phyloP scores from a whole-genome alignment of 306 rosid genomes.

The Sicyos edulis region DNA sequence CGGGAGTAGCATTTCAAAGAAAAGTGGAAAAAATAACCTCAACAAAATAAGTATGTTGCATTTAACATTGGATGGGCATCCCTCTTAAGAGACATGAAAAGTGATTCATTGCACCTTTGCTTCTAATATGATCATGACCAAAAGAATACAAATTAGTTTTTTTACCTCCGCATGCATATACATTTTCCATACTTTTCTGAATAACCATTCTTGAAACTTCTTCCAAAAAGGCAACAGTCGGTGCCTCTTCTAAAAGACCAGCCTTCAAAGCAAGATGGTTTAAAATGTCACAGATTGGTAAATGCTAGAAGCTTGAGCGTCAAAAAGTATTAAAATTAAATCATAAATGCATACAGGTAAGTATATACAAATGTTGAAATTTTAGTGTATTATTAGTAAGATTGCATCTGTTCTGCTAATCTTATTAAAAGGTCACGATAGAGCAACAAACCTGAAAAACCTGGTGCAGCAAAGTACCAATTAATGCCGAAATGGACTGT shows the following conservation, averaged over 20 bases:
- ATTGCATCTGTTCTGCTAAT: neutral
- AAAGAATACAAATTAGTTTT: neutral
- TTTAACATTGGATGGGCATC: neutral
- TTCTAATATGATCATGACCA: neutral
- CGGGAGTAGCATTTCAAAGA: neutral
- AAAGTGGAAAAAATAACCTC: neutral
- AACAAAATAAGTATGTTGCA: neutral
- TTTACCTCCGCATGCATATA: constrained; percentile 93
- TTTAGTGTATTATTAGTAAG: neutral
- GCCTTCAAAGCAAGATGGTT: constrained; percentile 43
- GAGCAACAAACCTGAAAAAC: constrained; percentile 66
- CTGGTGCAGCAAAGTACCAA: constrained; percentile 87
- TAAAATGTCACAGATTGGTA: constrained; percentile 1
- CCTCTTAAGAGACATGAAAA: constrained; percentile 3
- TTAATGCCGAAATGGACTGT: constrained; percentile 63
- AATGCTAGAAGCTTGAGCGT: constrained; percentile 1
- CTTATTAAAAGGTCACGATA: constrained; percentile 14
- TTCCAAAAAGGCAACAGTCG: constrained; percentile 54
- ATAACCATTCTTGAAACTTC: constrained; percentile 53
- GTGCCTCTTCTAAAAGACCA: constrained; percentile 58
- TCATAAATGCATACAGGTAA: constrained; percentile 14
- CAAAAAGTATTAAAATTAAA: neutral
- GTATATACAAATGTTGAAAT: constrained; percentile 12
- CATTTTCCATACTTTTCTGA: constrained; percentile 60
- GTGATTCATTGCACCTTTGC: neutral